Conservation (phyloP, 805 yeast species). For the Starmera dryadoides region DNA sequence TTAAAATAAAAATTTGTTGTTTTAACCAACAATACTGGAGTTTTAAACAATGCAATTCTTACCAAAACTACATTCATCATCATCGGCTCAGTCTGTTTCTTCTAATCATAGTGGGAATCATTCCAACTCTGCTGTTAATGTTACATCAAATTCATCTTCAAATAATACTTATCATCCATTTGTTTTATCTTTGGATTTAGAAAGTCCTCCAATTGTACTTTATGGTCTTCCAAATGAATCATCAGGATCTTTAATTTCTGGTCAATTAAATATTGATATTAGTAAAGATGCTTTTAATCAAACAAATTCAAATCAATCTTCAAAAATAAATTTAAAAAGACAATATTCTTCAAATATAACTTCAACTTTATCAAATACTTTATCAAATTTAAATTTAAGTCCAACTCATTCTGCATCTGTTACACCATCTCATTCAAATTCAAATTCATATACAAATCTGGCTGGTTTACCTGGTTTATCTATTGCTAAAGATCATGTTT, state of each 20-base stretch:
- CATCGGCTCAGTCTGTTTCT: conserved; percentile 5
- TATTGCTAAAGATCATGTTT: conserved; percentile 33
- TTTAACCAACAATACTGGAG: too few relatives aligned
- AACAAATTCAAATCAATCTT: conserved; percentile 8
- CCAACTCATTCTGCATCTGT: conserved; percentile 12
- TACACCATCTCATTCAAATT: conserved; percentile 14
- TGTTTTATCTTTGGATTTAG: conserved; percentile 55
- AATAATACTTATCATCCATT: conserved; percentile 27
- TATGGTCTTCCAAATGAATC: conserved; percentile 76
- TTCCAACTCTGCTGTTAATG: conserved; percentile 6
- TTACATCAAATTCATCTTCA: too few relatives aligned
- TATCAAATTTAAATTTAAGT: conserved; percentile 14
- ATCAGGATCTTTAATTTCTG: conserved; percentile 81
- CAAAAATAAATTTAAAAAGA: conserved; percentile 6
- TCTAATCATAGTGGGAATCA: conserved; percentile 1
- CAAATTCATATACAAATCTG: conserved; percentile 19
- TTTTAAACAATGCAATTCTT: conserved; percentile 12
- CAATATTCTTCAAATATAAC: conserved; percentile 16
- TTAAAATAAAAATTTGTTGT: too few relatives aligned
- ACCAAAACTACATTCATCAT: conserved; percentile 17
- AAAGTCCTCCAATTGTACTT: conserved; percentile 85
- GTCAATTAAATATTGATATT: conserved; percentile 58
- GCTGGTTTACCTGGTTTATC: conserved; percentile 17
- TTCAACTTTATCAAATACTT: conserved; percentile 16
- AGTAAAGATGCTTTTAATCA: conserved; percentile 19